phyloP scores from a whole-genome alignment of 176 grass and related monocot genomes.

The Bromus sterilis region DNA sequence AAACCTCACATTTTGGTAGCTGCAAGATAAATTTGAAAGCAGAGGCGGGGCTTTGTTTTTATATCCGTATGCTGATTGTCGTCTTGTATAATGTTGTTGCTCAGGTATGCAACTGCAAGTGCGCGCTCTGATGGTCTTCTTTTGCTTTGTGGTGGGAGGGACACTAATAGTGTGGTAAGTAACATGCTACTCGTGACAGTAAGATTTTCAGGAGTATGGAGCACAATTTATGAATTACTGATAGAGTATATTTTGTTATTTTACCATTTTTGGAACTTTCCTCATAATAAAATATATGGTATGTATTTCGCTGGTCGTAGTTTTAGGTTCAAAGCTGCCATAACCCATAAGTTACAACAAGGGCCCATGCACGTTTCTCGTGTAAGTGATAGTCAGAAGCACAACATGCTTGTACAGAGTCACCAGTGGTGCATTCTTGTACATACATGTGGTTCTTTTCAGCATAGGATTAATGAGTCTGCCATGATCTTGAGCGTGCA shows the following conservation, averaged over 20 bases:
- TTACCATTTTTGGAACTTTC: not conserved
- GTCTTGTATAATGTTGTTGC: constrained; percentile 16
- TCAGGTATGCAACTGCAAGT: constrained; percentile 97
- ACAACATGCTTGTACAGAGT: not conserved
- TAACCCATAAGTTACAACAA: constrained; percentile 7
- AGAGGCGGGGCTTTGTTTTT: not conserved
- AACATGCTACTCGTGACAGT: not conserved
- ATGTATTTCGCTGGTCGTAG: not conserved
- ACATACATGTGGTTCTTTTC: constrained; percentile 2
- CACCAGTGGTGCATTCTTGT: not conserved
- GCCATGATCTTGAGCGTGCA: not conserved
- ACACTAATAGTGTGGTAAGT: constrained; percentile 97
- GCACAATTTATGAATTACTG: not conserved
- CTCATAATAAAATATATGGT: not conserved
- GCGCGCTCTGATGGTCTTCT: constrained; percentile 96
- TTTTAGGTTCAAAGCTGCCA: not conserved
- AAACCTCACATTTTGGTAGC: not conserved
- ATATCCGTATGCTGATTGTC: constrained; percentile 8
- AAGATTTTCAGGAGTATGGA: not conserved
- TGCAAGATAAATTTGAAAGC: not conserved
- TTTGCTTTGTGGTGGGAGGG: constrained; percentile 94
- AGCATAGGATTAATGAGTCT: not conserved
- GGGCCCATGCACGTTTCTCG: not conserved
- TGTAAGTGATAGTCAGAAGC: not conserved
- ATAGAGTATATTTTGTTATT: not conserved